Percentiles rank a stretch among this genome's conserved stretches.
Conservation (phyloP, 2,329 filamentous ascomycete species). For the Calonectria hawksworthii region DNA sequence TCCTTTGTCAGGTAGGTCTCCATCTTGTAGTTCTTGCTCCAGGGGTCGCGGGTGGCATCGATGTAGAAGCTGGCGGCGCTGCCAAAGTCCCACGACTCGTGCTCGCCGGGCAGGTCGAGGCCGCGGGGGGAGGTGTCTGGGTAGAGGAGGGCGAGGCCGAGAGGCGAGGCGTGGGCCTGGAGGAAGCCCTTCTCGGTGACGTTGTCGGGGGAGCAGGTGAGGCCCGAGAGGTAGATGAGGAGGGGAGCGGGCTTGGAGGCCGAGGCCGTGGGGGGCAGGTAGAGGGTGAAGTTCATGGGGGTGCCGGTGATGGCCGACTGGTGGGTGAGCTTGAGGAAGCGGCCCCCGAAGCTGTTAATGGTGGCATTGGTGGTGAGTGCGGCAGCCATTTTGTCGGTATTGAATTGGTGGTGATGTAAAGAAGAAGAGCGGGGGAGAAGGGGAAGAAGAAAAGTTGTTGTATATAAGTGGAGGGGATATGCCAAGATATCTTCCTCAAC, state of each 20-base stretch:
- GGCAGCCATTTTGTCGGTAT: conserved; percentile 69
- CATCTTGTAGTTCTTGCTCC: conserved; percentile 88
- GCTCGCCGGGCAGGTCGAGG: conserved; percentile 83
- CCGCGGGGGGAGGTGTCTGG: conserved; percentile 96
- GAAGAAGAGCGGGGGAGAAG: not conserved
- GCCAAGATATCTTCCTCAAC: not conserved
- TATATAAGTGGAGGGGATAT: not conserved
- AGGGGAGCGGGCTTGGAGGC: conserved; percentile 75
- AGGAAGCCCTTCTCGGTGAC: conserved; percentile 90
- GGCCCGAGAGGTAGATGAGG: conserved; percentile 91
- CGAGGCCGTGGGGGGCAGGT: conserved; percentile 81
- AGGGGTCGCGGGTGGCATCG: conserved; percentile 84
- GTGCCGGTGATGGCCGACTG: conserved; percentile 83
- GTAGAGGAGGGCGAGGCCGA: conserved; percentile 92
- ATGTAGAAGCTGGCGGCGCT: conserved; percentile 95
- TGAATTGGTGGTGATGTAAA: not conserved
- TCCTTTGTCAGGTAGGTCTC: conserved; percentile 92
- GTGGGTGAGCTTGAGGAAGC: conserved; percentile 95
- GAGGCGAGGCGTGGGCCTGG: conserved; percentile 82
- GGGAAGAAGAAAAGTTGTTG: not conserved
- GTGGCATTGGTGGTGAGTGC: conserved; percentile 87
- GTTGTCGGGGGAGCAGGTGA: conserved; percentile 95
- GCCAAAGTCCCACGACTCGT: conserved; percentile 93
- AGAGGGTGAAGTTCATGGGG: conserved; percentile 94
- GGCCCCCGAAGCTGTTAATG: conserved; percentile 93